Conservation (phyloP, 495 filamentous ascomycete species). For the Podospora sp. region DNA sequence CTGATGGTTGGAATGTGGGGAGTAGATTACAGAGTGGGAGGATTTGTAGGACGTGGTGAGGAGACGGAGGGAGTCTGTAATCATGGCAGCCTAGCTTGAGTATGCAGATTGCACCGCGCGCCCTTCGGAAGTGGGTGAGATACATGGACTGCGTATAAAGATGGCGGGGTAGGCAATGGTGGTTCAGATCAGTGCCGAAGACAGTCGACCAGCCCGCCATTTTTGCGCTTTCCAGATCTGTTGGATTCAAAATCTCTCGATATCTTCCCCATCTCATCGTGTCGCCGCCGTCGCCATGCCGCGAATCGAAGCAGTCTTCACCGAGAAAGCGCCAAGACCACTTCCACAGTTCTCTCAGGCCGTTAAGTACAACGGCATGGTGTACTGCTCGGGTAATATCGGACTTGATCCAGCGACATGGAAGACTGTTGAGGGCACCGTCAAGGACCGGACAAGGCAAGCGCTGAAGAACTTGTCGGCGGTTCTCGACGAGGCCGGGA, state of each 20-base stretch:
- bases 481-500: conserved; percentile 63
- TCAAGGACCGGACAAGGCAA: conserved; percentile 57
- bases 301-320: conserved; percentile 43
- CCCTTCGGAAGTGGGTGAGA: background rate
- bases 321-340: conserved; percentile 56
- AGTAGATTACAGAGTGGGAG: background rate
- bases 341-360: conserved; percentile 59
- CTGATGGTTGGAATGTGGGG: conserved; percentile 1
- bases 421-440: conserved; percentile 52
- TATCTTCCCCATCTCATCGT: background rate
- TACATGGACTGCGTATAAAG: background rate
- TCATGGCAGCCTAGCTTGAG: background rate
- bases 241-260: too few relatives aligned
- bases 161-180: background rate
- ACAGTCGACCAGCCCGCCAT: too few relatives aligned
- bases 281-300: conserved; percentile 26
- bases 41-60: background rate
- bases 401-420: conserved; percentile 54
- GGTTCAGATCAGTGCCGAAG: too few relatives aligned
- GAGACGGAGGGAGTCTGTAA: background rate
- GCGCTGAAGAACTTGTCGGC: conserved; percentile 62
- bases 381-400: conserved; percentile 60
- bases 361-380: conserved; percentile 58
- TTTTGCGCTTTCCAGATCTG: too few relatives aligned
- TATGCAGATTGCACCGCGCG: background rate